Evolutionary conservation across 2,329 filamentous ascomycete genomes (phyloP), one percentile per base, ranked within the genome.

Genomic region (Pseudovirgaria hyperparasitica): DNA sequence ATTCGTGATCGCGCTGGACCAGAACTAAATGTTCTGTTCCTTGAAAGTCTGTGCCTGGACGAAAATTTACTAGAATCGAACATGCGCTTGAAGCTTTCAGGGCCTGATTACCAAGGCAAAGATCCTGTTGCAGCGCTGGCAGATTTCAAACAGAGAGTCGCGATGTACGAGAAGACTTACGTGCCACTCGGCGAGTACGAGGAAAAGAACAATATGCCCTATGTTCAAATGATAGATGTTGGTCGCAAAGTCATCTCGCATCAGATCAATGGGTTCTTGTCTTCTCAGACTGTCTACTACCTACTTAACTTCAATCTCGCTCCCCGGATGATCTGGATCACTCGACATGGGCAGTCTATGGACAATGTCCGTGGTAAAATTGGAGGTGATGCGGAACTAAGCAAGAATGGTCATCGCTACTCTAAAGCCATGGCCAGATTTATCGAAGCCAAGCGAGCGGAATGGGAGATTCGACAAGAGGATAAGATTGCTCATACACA

Each of bases 201-300:
- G 50, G 90, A 98, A 56, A 69, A 79, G 13, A 70, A 92, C 45
- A 76, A 86, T 42, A 78, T 94, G 70, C 82, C 92, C 33, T 98
- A 92, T 48, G 92, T 98, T 37, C 84, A 84, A 63, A 93, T 96
- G 80, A 82, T 96, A 38, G 90, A 98, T 52, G 90, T 98, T 3
- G 90, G 90, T 22, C 75, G 87, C 34, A 98, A 98, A 55, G 70
- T 96, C 34, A 75, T 96, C 22, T 81, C 87, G 24, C 81, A 92
- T 50, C 81, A 90, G 35, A 75, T 94, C 34, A 79, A 79, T 39
- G 90, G 90, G 5, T 98, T 98, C 54, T 65, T 98, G 25, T 85
- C 85, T 31, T 82, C 81, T 20, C 82, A 90, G 36, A 90, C 92
- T 29, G 85, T 90, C 30, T 92, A 86, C 38, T 98, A 96, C 45